Base-by-base conservation (phyloP, 306 rosid species). In the Quercus bicolor region DNA sequence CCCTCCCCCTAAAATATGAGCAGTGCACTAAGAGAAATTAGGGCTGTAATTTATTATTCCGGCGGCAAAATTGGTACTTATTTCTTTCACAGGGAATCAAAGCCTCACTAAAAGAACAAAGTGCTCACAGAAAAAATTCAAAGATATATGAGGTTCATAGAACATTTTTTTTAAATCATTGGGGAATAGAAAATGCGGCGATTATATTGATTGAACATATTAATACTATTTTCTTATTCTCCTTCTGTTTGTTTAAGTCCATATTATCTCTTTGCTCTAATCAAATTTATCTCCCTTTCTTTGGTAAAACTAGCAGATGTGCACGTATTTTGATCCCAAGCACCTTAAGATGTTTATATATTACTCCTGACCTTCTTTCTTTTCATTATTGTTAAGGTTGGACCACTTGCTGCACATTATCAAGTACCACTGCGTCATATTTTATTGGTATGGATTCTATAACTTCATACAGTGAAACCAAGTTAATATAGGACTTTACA, bases 341-440 rank as follows among this genome's bases (percentile, higher is more conserved):
- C 15, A 79, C 64, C 65, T 43, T n/a, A 19, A 37, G 33, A 40
- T 62, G 59, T 64, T 51, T 64, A 31, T 70, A 28, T 76, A 19
- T 10, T 43, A 75, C 77, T 56, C 12, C 69, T 85, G 74, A 84
- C 48, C 34, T 77, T 76, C 40, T 82, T 61, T 70, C 74, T 73
- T 45, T 64, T 21, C 43, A 29, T 62, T 40, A 31, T 81, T 79
- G 54, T 78, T 43, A 51, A 95, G 98, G 97, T 95, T 55, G 98
- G 98, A 56, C 97, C 98, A 15, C 98, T 95, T 78, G 98, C 97
- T 12, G 97, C 93, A 65, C 80, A 95, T 77, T 92, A 95, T 82
- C 89, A 82, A 88, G 91, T 95, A 74, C 98, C 98, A 8, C 73
- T 92, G 85, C 97, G 97, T 28, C 98, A 94, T 84, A 85, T 94